Percentiles rank a stretch among this genome's conserved stretches.
Evolutionary conservation across 345 rosid species (phyloP).

Genomic region (Cardamine resedifolia): DNA sequence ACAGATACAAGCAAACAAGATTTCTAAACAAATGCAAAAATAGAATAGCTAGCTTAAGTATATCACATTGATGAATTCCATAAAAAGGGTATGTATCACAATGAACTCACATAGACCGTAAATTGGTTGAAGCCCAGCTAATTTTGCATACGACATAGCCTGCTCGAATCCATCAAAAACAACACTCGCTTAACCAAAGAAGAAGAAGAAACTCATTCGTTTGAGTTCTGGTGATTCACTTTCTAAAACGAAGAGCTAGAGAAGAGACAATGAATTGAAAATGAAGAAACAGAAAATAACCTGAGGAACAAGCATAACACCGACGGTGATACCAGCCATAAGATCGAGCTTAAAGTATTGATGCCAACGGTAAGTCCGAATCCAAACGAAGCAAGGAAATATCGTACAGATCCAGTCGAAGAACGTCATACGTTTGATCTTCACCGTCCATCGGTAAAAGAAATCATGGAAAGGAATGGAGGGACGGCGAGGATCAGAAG

Average conservation of each 20-base stretch:
- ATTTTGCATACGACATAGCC: constrained; percentile 98
- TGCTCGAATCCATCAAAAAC: constrained; percentile 48
- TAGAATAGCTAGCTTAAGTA: not conserved
- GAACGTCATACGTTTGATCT: constrained; percentile 52
- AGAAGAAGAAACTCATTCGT: not conserved
- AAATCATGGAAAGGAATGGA: constrained; percentile 25
- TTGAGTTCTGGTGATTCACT: not conserved
- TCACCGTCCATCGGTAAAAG: constrained; percentile 43
- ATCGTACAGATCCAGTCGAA: constrained; percentile 58
- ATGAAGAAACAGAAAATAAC: constrained; percentile 32
- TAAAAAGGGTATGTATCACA: not conserved
- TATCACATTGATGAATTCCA: constrained; percentile 6
- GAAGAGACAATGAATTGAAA: not conserved
- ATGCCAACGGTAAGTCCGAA: constrained; percentile 70
- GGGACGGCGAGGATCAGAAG: constrained; percentile 29
- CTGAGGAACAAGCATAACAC: constrained; percentile 98
- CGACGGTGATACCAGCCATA: constrained; percentile 91
- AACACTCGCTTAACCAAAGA: constrained; percentile 10
- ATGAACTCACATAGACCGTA: constrained; percentile 88
- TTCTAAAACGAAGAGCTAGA: not conserved
- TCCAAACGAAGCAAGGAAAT: constrained; percentile 87
- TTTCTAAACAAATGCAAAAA: not conserved
- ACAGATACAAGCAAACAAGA: constrained; percentile 18
- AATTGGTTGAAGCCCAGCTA: constrained; percentile 89
- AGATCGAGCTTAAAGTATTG: constrained; percentile 81